Evolutionary conservation across 176 grass and related monocot species (phyloP), one percentile per base, ranked within the genome.

Genomic region (Carex kokanica): DNA sequence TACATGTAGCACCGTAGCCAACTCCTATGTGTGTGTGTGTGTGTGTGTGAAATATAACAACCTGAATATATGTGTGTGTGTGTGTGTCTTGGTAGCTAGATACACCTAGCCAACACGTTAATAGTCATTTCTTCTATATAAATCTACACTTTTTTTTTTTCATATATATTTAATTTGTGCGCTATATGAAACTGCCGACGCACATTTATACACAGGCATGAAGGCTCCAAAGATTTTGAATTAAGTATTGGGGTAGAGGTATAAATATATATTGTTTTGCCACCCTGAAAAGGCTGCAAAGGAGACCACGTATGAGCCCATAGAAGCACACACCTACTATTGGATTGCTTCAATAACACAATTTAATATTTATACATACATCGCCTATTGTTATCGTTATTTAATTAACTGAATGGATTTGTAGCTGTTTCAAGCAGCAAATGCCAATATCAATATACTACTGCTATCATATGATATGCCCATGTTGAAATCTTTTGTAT

Each of bases 351-450:
- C 32, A 69, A 49, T 74, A 74, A 24, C n/a, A 51, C 4, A 74
- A 51, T 51, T 51, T 8, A 14, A 51, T 74, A 74, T 74, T 74
- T 49, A 24, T 74, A 2, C 41, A 24, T 51, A 69, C 31, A 69
- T 41, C 45, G 65, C 65, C 65, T 51, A 74, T 52, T 13, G n/a
- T 12, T 73, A 45, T 74, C 21, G 70, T 24, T 61, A 81, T 47
- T 64, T 40, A 81, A 81, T 20, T 62, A 81, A 81, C 34, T 81
- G 79, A 38, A 81, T 81, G 38, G 10, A 27, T 51, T 81, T 81
- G 36, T 81, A 81, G 20, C 59, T 45, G 12, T 81, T 51, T 81
- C 27, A 49, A 24, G 58, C 59, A 51, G 41, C 79, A 81, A 81
- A 81, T 81, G 31, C 29, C 17, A 27, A n/a, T 21, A 64, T 64